Evolutionary conservation across 306 rosid genomes (phyloP).

Genomic region (Adenanthera pavonina): DNA sequence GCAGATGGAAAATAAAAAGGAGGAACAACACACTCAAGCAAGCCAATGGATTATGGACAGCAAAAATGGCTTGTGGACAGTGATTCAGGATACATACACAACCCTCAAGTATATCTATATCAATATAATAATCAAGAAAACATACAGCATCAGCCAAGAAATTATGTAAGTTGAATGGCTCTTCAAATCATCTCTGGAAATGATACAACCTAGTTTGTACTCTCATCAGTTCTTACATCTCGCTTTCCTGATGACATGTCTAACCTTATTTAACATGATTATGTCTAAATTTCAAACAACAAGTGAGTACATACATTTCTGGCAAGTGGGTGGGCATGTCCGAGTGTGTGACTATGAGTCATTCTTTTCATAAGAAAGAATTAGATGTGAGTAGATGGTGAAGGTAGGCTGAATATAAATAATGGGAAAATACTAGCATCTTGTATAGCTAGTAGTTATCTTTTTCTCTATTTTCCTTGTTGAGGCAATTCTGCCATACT

Average conservation of each 20-base stretch:
- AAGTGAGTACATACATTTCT: background rate
- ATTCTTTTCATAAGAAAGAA: background rate
- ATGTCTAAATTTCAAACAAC: background rate
- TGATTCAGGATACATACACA: no score
- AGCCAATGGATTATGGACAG: no score
- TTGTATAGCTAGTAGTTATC: background rate
- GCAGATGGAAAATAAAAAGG: no score
- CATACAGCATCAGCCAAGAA: background rate
- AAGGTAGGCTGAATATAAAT: background rate
- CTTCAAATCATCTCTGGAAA: background rate
- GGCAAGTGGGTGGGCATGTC: background rate
- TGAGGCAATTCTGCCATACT: background rate
- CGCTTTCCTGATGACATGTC: background rate
- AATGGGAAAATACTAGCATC: background rate
- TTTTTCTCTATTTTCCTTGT: background rate
- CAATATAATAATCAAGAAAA: background rate
- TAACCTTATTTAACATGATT: background rate
- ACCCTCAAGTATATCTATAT: background rate
- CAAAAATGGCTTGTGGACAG: no score
- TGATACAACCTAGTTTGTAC: background rate
- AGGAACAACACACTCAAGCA: no score
- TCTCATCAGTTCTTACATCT: background rate
- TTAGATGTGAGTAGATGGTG: background rate
- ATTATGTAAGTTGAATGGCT: background rate
- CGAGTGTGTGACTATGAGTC: background rate